A percentile compares a stretch with the other conserved stretches of the same genome.
These are phyloP conservation scores for Persicaria tinctoria DNA, from an alignment of 148 eudicot genomes.

Conservation along the genomic window DNA sequence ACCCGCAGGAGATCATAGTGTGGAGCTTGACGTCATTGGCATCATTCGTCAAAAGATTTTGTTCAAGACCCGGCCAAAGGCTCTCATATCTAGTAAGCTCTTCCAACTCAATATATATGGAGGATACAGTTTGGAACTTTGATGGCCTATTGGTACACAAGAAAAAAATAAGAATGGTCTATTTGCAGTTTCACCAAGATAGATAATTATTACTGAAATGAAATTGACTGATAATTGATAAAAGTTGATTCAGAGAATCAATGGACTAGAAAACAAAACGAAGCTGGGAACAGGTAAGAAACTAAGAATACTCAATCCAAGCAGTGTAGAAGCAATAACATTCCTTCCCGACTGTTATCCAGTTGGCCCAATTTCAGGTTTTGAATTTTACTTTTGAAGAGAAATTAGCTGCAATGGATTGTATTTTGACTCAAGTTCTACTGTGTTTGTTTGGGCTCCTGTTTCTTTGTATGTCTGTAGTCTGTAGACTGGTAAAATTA, in stretches of 20 bases:
- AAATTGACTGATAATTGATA: neutral
- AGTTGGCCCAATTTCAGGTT: neutral
- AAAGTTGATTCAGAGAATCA: neutral
- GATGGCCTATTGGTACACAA: neutral
- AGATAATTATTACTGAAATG: no score
- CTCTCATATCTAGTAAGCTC: slow-evolving; percentile 62
- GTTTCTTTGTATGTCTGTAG: neutral
- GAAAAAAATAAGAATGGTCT: no score
- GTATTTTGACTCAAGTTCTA: neutral
- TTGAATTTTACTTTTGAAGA: neutral
- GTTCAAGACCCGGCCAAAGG: slow-evolving; percentile 91
- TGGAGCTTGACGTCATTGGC: slow-evolving; percentile 75
- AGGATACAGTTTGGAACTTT: neutral
- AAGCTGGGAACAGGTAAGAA: neutral
- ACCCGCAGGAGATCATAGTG: slow-evolving; percentile 21
- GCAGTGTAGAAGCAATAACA: neutral
- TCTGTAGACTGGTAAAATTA: neutral
- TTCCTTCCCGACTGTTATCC: neutral
- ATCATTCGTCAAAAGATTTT: slow-evolving; percentile 69
- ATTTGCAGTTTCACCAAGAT: no score
- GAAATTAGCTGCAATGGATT: neutral
- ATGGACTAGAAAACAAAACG: neutral
- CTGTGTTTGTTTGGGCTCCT: neutral
- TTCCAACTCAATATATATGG: neutral
- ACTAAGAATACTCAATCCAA: no score